Evolutionary conservation across 2,329 filamentous ascomycete genomes (phyloP).

Genomic region (Graphiopsis chlorocephala): DNA sequence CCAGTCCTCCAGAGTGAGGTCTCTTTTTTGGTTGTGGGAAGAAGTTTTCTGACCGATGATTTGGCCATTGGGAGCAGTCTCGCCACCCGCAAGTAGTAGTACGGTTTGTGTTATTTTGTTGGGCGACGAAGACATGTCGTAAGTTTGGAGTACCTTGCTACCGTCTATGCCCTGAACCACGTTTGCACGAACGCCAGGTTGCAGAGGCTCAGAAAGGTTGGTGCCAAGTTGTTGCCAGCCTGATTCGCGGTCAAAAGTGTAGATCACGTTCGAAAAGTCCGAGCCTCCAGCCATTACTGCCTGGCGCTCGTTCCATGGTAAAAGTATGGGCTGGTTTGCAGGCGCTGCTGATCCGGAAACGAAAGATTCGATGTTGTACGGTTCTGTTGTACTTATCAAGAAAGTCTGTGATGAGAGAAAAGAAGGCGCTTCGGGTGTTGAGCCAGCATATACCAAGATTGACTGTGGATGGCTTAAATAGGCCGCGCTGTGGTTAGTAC

Average conservation of each 20-base stretch:
- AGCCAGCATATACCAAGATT: slow-evolving; percentile 79
- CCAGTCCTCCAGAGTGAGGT: slow-evolving; percentile 63
- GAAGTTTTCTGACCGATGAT: slow-evolving; percentile 40
- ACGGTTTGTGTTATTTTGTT: slow-evolving; percentile 71
- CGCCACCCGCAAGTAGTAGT: slow-evolving; percentile 60
- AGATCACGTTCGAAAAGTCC: slow-evolving; percentile 64
- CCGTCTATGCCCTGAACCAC: slow-evolving; percentile 71
- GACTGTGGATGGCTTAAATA: slow-evolving; percentile 69
- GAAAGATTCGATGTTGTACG: slow-evolving; percentile 62
- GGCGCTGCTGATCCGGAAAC: slow-evolving; percentile 58
- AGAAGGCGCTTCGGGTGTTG: slow-evolving; percentile 55
- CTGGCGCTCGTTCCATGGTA: slow-evolving; percentile 69
- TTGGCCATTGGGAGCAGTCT: slow-evolving; percentile 47
- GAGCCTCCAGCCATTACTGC: slow-evolving; percentile 74
- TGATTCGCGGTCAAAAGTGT: slow-evolving; percentile 62
- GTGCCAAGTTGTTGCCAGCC: slow-evolving; percentile 69
- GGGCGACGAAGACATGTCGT: slow-evolving; percentile 70
- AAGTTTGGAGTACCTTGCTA: slow-evolving; percentile 75
- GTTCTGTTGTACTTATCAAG: slow-evolving; percentile 63
- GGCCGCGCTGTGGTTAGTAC: slow-evolving; percentile 70
- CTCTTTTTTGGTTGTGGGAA: slow-evolving; percentile 45
- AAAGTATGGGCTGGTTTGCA: slow-evolving; percentile 65
- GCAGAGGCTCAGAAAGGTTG: slow-evolving; percentile 52
- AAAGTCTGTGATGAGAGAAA: slow-evolving; percentile 71
- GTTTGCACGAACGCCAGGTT: slow-evolving; percentile 44